Evolutionary conservation across 352 stramenopile genomes (phyloP).

Genomic region (Phytophthora tentaculata): DNA sequence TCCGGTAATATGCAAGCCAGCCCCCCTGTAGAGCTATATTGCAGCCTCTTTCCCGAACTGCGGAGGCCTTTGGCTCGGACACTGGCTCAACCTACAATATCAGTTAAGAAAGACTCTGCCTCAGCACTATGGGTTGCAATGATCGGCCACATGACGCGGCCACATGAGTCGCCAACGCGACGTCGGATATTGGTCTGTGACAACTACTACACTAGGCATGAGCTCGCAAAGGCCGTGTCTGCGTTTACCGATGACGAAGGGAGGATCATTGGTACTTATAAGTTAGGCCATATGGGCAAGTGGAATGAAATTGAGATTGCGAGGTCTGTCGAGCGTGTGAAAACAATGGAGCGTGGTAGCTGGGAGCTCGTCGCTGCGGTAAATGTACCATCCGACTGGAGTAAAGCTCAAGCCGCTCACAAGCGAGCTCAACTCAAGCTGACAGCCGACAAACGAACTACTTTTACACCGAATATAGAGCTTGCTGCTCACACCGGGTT

Average conservation of each 20-base stretch:
- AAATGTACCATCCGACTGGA: not conserved
- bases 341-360: not conserved
- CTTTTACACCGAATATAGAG: not conserved
- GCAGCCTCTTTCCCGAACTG: not conserved
- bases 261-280: not conserved
- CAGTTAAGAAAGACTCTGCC: not conserved
- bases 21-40: not conserved
- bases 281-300: not conserved
- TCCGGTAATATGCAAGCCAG: not conserved
- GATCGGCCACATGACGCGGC: conserved; percentile 1
- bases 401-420: not conserved
- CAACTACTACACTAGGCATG: not conserved
- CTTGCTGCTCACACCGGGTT: conserved; percentile 6
- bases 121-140: conserved; percentile 11
- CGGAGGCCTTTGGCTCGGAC: not conserved
- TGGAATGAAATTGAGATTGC: conserved; percentile 1
- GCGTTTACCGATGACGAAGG: not conserved
- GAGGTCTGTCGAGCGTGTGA: not conserved
- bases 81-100: not conserved
- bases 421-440: not conserved
- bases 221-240: not conserved
- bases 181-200: conserved; percentile 1
- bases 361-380: not conserved
- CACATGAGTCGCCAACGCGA: not conserved
- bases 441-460: not conserved